A percentile compares a stretch with the other conserved stretches of the same genome.
phyloP scores from a whole-genome alignment of 495 filamentous ascomycete species.

The Parathielavia appendiculata region DNA sequence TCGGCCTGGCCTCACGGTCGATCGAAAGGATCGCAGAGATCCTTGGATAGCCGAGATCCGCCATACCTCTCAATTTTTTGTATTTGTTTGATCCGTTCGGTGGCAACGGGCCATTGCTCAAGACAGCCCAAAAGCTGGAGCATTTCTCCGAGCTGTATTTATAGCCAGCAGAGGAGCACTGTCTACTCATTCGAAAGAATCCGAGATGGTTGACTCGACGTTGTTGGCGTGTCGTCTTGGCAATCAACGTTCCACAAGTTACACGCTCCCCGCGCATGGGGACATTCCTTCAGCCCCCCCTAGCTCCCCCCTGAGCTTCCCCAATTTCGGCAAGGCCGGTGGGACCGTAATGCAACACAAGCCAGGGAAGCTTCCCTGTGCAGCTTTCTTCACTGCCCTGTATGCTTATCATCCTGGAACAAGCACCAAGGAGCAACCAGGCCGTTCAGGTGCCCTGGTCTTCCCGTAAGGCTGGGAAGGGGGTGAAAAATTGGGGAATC shows the following conservation, averaged over 20 bases:
- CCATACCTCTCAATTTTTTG: not conserved
- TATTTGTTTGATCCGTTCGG: not conserved
- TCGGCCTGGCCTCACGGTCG: too few relatives aligned
- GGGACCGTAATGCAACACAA: constrained; percentile 6
- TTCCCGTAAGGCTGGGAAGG: constrained; percentile 25
- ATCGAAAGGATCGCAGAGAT: not conserved
- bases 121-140: too few relatives aligned
- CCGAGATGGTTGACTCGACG: too few relatives aligned
- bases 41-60: not conserved
- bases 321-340: constrained; percentile 9
- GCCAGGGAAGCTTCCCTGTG: constrained; percentile 1
- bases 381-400: not conserved
- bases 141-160: too few relatives aligned
- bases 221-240: too few relatives aligned
- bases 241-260: too few relatives aligned
- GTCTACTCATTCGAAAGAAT: too few relatives aligned
- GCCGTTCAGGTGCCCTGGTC: constrained; percentile 12
- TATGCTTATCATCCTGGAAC: not conserved
- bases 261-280: not conserved
- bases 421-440: constrained; percentile 1
- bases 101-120: not conserved
- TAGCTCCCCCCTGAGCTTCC: not conserved
- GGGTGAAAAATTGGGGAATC: constrained; percentile 5
- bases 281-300: not conserved
- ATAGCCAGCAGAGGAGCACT: too few relatives aligned